Percentiles rank a stretch among this genome's conserved stretches.
phyloP scores from a whole-genome alignment of 192 early-diverging fungal species.

The Allomyces macrogynus region DNA sequence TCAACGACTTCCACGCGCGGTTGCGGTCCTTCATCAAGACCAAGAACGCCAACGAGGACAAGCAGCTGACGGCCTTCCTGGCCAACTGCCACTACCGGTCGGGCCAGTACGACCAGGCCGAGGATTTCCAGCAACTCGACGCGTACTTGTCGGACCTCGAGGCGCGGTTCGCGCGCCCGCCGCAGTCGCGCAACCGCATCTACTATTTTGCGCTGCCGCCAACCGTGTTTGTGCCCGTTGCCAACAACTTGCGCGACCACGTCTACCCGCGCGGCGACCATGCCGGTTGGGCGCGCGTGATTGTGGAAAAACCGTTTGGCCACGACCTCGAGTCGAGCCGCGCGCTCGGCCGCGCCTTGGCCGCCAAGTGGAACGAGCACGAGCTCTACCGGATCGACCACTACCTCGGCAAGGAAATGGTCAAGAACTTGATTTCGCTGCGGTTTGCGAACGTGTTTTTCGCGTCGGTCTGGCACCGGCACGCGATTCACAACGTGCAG shows the following conservation, averaged over 20 bases:
- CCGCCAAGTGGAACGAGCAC: constrained; percentile 60
- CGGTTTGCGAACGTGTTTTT: constrained; percentile 91
- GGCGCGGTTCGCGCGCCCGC: constrained; percentile 6
- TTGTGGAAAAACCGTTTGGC: constrained; percentile 98
- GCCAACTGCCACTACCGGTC: constrained; percentile 48
- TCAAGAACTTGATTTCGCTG: constrained; percentile 86
- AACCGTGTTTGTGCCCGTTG: constrained; percentile 77
- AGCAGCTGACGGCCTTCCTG: constrained; percentile 39
- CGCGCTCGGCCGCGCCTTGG: constrained; percentile 45
- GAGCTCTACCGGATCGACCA: constrained; percentile 98
- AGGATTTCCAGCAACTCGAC: constrained; percentile 47
- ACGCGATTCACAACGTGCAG: constrained; percentile 77
- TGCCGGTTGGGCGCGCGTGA: constrained; percentile 53
- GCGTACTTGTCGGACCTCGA: constrained; percentile 38
- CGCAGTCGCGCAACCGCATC: constrained; percentile 40
- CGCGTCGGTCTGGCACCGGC: constrained; percentile 75
- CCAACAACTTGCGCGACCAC: constrained; percentile 46
- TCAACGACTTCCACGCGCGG: constrained; percentile 52
- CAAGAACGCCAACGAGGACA: constrained; percentile 32
- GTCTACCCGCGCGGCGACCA: constrained; percentile 27
- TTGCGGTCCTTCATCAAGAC: constrained; percentile 46
- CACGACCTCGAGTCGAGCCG: constrained; percentile 69
- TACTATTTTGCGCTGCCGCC: constrained; percentile 96
- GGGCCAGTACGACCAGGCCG: constrained; percentile 67
- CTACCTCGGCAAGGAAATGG: constrained; percentile 98